phyloP scores from a whole-genome alignment of 2,329 filamentous ascomycete species.

The Fusarium burgessii region DNA sequence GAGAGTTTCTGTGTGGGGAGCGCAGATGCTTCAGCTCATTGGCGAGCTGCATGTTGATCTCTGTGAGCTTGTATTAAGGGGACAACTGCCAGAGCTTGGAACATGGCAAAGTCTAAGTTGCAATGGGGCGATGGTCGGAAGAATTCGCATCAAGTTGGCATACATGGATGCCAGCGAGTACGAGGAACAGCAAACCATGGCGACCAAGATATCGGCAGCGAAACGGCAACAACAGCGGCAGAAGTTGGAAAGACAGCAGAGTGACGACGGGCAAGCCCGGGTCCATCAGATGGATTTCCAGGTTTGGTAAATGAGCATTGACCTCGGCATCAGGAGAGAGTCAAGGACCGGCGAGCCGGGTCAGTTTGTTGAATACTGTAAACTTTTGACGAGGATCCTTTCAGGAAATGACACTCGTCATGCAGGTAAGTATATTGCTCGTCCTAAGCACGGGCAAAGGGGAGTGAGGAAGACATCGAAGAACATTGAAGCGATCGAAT shows the following conservation, averaged over 20 bases:
- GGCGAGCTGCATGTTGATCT: constrained; percentile 44
- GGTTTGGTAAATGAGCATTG: constrained; percentile 37
- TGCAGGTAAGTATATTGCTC: constrained; percentile 2
- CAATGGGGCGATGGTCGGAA: constrained; percentile 35
- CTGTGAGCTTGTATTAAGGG: constrained; percentile 39
- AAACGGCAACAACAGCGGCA: constrained; percentile 36
- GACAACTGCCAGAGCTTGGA: constrained; percentile 33
- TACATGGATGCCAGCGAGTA: constrained; percentile 39
- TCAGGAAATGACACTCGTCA: constrained; percentile 10
- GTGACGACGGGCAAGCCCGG: constrained; percentile 38
- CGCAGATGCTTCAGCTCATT: constrained; percentile 45
- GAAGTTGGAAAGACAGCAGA: constrained; percentile 26
- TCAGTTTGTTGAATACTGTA: constrained; percentile 8
- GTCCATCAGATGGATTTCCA: constrained; percentile 44
- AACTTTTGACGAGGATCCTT: constrained; percentile 1
- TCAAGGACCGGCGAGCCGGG: constrained; percentile 3
- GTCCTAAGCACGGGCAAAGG: not conserved
- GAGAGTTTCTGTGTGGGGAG: constrained; percentile 44
- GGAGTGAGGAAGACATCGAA: not conserved
- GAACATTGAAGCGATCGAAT: constrained; percentile 18
- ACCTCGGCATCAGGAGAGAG: constrained; percentile 15
- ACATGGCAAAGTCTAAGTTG: constrained; percentile 40
- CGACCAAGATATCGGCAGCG: constrained; percentile 28
- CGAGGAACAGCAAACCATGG: constrained; percentile 37
- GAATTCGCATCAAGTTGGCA: constrained; percentile 35